phyloP scores from a whole-genome alignment of 1,139 yeast genomes.

The Protomyces inundatus region DNA sequence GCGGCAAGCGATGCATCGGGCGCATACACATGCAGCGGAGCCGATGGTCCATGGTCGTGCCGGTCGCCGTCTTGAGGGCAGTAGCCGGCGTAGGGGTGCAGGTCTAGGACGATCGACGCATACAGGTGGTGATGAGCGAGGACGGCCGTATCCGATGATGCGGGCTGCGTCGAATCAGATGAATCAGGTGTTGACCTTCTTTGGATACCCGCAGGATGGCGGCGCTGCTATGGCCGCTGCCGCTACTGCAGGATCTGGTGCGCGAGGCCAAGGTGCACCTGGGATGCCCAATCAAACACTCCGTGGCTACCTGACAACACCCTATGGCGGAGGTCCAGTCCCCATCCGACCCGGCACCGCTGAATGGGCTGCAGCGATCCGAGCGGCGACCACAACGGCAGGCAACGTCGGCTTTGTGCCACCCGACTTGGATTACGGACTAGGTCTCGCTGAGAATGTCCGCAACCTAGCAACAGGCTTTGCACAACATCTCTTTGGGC shows the following conservation, averaged over 20 bases:
- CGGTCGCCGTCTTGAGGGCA: neutral
- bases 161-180: neutral
- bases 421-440: constrained; percentile 7
- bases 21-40: neutral
- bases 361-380: neutral
- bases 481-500: neutral
- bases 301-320: constrained; percentile 1
- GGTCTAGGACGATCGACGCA: no score
- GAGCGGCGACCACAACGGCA: neutral
- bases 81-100: neutral
- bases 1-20: constrained; percentile 2
- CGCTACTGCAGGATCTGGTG: neutral
- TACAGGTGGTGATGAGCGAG: neutral
- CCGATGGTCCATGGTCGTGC: neutral
- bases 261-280: neutral
- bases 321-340: constrained; percentile 22
- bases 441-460: neutral
- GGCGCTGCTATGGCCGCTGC: neutral
- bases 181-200: neutral
- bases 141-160: neutral
- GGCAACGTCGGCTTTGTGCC: neutral
- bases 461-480: neutral
- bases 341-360: neutral
- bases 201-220: neutral
- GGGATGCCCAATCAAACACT: neutral